Base-by-base conservation (phyloP, 140 eudicot genomes). In the Senecio squalidus region DNA sequence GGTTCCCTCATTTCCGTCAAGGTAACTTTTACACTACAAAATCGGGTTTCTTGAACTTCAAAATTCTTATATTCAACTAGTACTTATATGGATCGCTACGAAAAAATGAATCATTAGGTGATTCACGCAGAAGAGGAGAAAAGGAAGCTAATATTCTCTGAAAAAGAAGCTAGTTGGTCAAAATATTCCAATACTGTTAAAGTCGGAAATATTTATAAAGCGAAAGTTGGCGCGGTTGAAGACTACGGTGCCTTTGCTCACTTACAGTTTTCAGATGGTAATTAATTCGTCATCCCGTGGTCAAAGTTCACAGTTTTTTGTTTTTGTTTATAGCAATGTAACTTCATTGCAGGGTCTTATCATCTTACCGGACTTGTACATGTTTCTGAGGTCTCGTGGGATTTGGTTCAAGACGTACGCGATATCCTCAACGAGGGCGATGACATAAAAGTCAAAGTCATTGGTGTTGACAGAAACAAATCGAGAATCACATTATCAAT, bases 321-420 rank as follows among this genome's bases (percentile, higher is more conserved):
- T 20, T 39, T 18, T 53, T 56, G n/a, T n/a, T n/a, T n/a, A n/a
- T n/a, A n/a, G 52, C 50, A 24, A 55, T 51, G 45, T 4, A 52
- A 68, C 47, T 40, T 22, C 43, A 21, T 30, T 69, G 74, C 84
- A 92, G 96, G 98, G 22, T 33, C 13, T 39, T 87, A 82, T 82
- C 82, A 81, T 63, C 95, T 92, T 60, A 84, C 95, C 5, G 98
- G 98, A 60, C 84, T 92, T 20, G 89, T 92, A 50, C 96, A 92
- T 62, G 81, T 87, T 28, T 92, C 98, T 6, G 98, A 92, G 70
- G 89, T 92, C 41, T 92, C 98, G 0, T 92, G 98, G 98, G 98
- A 92, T 76, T 87, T 81, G 54, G 95, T 92, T 68, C 95, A 77
- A 23, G 95, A 92, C 26, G 82, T 72, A 45, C 78, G 96, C 61